A percentile compares a stretch with the other conserved stretches of the same genome.
These are phyloP conservation scores for Kalanchoe fedtschenkoi DNA, from an alignment of 164 flowering plant genomes.

Conservation along the genomic window DNA sequence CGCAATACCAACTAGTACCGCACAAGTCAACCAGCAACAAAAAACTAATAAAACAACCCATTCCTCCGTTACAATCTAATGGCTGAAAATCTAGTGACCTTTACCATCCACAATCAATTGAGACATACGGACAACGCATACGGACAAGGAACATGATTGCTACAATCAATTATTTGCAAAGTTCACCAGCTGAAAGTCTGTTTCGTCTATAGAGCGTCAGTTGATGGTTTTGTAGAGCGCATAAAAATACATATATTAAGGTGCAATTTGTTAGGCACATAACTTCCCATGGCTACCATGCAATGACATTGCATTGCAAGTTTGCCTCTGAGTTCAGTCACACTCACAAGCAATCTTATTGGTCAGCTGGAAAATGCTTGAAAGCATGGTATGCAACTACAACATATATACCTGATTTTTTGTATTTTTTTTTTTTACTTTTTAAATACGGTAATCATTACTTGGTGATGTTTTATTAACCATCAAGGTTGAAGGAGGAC, in stretches of 20 bases:
- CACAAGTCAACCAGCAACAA: neutral
- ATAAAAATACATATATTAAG: too few species aligned
- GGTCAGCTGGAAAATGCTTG: too few species aligned
- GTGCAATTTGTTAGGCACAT: too few species aligned
- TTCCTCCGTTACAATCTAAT: neutral
- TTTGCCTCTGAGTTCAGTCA: too few species aligned
- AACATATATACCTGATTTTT: too few species aligned
- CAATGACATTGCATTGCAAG: too few species aligned
- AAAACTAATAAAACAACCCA: too few species aligned
- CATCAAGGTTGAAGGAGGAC: conserved; percentile 1
- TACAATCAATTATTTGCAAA: neutral
- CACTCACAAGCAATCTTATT: too few species aligned
- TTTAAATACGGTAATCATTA: too few species aligned
- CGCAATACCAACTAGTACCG: neutral
- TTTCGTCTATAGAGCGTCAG: neutral
- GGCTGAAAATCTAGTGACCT: neutral
- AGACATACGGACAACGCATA: neutral
- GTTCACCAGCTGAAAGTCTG: neutral
- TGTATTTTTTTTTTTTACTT: neutral
- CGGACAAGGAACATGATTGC: neutral
- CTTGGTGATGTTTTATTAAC: neutral
- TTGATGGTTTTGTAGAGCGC: neutral
- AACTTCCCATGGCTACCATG: too few species aligned
- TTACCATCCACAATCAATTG: neutral
- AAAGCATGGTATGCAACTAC: too few species aligned